These are phyloP conservation scores for Tuber calosporum DNA, from an alignment of 495 filamentous ascomycete genomes.

Conservation along the genomic window DNA sequence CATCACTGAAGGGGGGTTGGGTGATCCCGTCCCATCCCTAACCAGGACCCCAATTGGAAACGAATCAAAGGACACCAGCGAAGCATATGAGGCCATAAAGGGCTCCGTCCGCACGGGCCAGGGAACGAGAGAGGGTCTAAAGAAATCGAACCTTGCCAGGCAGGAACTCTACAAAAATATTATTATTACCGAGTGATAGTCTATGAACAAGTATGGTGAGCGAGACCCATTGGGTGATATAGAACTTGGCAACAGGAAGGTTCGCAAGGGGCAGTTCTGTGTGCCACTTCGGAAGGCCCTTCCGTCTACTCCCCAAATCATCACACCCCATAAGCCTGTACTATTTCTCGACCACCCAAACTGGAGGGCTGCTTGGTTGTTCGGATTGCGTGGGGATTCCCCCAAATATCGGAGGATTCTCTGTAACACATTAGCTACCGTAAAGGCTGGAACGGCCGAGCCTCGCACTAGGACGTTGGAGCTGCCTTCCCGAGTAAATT, in stretches of 20 bases:
- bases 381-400: not conserved
- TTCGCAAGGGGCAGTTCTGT: not conserved
- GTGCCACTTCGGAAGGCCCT: not conserved
- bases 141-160: not conserved
- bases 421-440: not conserved
- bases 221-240: not conserved
- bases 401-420: not conserved
- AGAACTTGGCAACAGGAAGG: not conserved
- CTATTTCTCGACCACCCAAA: not conserved
- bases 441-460: not conserved
- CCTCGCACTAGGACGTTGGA: not conserved
- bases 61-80: not conserved
- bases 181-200: not conserved
- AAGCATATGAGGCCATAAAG: not conserved
- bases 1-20: not conserved
- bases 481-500: not conserved
- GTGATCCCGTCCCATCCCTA: too few relatives aligned
- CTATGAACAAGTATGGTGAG: not conserved
- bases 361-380: not conserved
- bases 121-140: not conserved
- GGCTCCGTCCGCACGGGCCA: not conserved
- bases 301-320: not conserved
- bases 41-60: not conserved
- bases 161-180: not conserved
- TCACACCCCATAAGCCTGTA: not conserved